Conservation (phyloP, 2,329 filamentous ascomycete genomes). For the Cytospora leucostoma region DNA sequence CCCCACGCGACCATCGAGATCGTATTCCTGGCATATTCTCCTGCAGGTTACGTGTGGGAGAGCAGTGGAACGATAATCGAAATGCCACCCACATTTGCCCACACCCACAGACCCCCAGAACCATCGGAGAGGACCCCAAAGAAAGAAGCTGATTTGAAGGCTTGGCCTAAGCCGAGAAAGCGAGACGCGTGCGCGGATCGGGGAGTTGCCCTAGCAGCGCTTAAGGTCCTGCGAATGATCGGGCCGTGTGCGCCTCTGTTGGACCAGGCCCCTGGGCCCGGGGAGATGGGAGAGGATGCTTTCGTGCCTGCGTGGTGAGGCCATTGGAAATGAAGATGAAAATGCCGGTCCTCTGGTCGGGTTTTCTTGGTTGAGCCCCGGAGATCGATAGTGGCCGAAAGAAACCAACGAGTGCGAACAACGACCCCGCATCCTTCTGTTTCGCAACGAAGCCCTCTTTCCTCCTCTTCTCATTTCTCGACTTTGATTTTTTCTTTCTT, state of each 20-base stretch:
- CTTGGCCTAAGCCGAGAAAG: neutral
- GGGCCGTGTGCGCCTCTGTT: neutral
- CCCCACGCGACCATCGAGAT: neutral
- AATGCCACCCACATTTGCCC: neutral
- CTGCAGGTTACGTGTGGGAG: neutral
- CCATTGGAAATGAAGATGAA: too few species aligned
- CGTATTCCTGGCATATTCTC: neutral
- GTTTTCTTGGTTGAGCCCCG: too few species aligned
- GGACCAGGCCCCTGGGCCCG: neutral
- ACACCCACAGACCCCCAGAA: neutral
- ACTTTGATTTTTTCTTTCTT: neutral
- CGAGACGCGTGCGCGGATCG: constrained; percentile 1
- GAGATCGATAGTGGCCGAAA: too few species aligned
- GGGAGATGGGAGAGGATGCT: neutral
- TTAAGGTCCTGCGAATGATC: constrained; percentile 8
- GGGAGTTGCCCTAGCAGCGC: neutral
- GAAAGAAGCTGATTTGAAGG: constrained; percentile 6
- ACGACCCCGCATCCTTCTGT: neutral
- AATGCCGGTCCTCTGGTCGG: too few species aligned
- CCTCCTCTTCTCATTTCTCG: neutral
- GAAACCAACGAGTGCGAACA: too few species aligned
- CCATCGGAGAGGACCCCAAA: neutral
- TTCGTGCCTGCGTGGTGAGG: neutral
- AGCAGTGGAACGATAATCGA: neutral
- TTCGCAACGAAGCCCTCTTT: neutral